Percentiles rank a stretch among this genome's conserved stretches.
phyloP scores from a whole-genome alignment of 352 stramenopile species.

The Phytophthora agathidicida region DNA sequence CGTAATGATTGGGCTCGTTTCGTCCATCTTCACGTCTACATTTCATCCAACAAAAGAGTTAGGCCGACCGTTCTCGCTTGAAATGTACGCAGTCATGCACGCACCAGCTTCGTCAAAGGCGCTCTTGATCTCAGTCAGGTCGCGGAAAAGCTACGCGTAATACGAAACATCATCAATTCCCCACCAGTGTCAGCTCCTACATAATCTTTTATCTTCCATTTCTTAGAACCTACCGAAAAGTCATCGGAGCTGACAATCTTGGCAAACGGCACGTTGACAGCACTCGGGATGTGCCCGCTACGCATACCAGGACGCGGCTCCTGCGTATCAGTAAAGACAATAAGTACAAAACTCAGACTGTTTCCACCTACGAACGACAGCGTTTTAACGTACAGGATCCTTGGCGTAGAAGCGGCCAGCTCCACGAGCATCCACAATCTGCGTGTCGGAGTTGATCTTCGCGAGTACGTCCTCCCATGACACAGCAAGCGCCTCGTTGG shows the following conservation, averaged over 20 bases:
- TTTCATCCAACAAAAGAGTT: slow-evolving; percentile 7
- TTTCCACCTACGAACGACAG: background rate
- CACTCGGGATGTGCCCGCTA: slow-evolving; percentile 91
- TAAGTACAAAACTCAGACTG: background rate
- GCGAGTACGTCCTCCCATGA: slow-evolving; percentile 67
- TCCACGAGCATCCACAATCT: slow-evolving; percentile 92
- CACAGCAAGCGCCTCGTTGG: slow-evolving; percentile 55
- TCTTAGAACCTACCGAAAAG: slow-evolving; percentile 59
- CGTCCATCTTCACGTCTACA: slow-evolving; percentile 62
- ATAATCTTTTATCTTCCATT: slow-evolving; percentile 9
- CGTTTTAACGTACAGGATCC: slow-evolving; percentile 59
- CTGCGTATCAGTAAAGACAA: slow-evolving; percentile 32
- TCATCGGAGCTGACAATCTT: slow-evolving; percentile 88
- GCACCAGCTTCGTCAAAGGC: slow-evolving; percentile 79
- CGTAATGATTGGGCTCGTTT: slow-evolving; percentile 68
- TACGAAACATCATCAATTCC: background rate
- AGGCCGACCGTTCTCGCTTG: background rate
- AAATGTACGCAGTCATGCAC: slow-evolving; percentile 5
- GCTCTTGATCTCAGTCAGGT: slow-evolving; percentile 73
- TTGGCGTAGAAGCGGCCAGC: slow-evolving; percentile 87
- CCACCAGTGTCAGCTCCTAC: slow-evolving; percentile 22
- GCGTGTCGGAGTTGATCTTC: slow-evolving; percentile 66
- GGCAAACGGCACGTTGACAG: slow-evolving; percentile 91
- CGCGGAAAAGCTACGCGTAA: slow-evolving; percentile 62
- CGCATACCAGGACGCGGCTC: slow-evolving; percentile 92